Percentiles rank a stretch among this genome's conserved stretches.
Conservation (phyloP, 176 grass and related monocot genomes). For the Paspalum notatum region DNA sequence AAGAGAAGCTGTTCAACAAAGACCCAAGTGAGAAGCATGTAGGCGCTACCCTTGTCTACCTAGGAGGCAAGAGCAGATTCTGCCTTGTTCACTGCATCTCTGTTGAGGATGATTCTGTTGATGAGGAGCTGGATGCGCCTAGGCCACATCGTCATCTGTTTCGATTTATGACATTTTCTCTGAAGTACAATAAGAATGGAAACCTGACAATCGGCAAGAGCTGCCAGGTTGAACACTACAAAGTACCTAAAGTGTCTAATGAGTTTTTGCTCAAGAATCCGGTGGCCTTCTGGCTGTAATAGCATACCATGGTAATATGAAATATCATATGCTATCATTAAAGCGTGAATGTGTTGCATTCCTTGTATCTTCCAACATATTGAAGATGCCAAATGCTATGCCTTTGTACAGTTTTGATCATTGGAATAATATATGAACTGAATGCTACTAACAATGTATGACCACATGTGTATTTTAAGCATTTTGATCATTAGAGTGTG, state of each 20-base stretch:
- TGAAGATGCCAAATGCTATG: neutral
- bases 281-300: neutral
- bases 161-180: neutral
- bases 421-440: neutral
- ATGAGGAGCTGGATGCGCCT: neutral
- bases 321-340: neutral
- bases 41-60: neutral
- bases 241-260: neutral
- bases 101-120: neutral
- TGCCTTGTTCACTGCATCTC: neutral
- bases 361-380: neutral
- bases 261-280: neutral
- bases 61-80: neutral
- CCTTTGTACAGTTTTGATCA: neutral
- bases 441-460: neutral
- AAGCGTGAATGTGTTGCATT: neutral
- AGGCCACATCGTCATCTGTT: neutral
- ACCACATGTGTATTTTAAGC: neutral
- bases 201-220: neutral
- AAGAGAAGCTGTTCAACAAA: constrained; percentile 8
- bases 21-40: neutral
- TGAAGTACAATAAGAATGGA: constrained; percentile 1
- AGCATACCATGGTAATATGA: neutral
- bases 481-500: neutral
- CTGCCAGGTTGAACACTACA: neutral